Base-by-base conservation (phyloP, 2,329 filamentous ascomycete species). In the Phialophora expanda region DNA sequence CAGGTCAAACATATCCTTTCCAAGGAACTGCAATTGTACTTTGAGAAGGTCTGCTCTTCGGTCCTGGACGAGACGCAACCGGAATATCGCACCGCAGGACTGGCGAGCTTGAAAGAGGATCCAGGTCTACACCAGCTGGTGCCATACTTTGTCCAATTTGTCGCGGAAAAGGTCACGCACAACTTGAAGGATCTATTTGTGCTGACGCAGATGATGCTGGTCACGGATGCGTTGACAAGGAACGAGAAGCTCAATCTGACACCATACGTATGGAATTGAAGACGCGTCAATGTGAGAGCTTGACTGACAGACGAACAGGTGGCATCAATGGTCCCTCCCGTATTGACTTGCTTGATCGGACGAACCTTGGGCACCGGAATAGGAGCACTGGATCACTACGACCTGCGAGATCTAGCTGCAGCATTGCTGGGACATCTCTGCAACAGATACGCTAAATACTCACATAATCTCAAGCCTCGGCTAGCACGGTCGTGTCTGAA, bases 81-180 rank as follows among this genome's bases (percentile, higher is more conserved):
- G 69, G 90, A 96, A 69, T 89, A 96, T 75, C 90, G 94, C 61
- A 87, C 90, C 57, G 93, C 95, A 0, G 95, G 92, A 0, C 85
- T 97, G 38, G 90, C 91, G 60, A 96, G 92, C 28, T 87, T 99
- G 26, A 86, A 90, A 57, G 90, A 92, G 64, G 95, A 99, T 75
- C 93, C 95, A 0, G 94, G 94, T 44, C 86, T 98, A 46, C 95
- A 99, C 76, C 95, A 99, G 78, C 87, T 99, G 9, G 89, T 97
- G 30, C 95, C 95, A 0, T 99, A 99, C 79, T 97, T 98, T 74
- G 90, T 97, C 66, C 93, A 96, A 76, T 98, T 97, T 77, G 90
- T 98, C 73, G 90, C 93, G 22, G 94, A 97, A 77, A 95, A 97
- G 78, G 92, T 99, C 58, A 98, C 95, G 1, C 95, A 99, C 77